Evolutionary conservation across 2,329 filamentous ascomycete species (phyloP).

Genomic region (Xylariaceae sp.): DNA sequence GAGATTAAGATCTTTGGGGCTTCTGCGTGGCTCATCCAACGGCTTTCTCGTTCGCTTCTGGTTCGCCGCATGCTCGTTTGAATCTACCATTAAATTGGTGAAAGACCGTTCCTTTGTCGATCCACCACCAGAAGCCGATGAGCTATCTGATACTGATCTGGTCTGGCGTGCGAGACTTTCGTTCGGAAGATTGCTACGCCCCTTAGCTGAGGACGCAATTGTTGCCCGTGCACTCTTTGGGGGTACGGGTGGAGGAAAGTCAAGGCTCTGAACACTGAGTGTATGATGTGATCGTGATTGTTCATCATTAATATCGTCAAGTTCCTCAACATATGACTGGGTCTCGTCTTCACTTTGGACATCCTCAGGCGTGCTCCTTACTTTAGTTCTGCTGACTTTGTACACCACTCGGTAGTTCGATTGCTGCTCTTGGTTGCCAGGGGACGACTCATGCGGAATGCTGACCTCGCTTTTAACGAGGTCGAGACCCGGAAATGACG

Average conservation of each 20-base stretch:
- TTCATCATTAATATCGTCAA: constrained; percentile 31
- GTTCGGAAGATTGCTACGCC: constrained; percentile 5
- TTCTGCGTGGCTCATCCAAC: constrained; percentile 30
- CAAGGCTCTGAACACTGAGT: constrained; percentile 4
- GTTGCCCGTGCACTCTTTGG: constrained; percentile 34
- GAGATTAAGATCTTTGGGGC: constrained; percentile 32
- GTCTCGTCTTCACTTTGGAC: constrained; percentile 38
- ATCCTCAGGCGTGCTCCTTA: constrained; percentile 48
- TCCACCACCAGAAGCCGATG: constrained; percentile 17
- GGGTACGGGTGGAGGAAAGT: constrained; percentile 33
- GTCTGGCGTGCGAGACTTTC: constrained; percentile 8
- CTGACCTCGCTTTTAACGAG: constrained; percentile 55
- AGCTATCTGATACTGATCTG: constrained; percentile 26
- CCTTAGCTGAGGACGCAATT: constrained; percentile 28
- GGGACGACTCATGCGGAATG: constrained; percentile 26
- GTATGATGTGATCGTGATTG: constrained; percentile 11
- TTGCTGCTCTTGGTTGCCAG: constrained; percentile 32
- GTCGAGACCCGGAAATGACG: constrained; percentile 64
- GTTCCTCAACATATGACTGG: constrained; percentile 33
- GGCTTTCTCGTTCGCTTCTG: constrained; percentile 54
- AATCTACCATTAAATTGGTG: constrained; percentile 31
- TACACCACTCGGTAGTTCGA: constrained; percentile 64
- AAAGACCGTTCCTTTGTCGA: constrained; percentile 33
- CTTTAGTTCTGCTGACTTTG: constrained; percentile 59
- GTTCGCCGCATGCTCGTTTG: constrained; percentile 49